Evolutionary conservation across 140 eudicot genomes (phyloP).

Genomic region (Anethum foeniculum): DNA sequence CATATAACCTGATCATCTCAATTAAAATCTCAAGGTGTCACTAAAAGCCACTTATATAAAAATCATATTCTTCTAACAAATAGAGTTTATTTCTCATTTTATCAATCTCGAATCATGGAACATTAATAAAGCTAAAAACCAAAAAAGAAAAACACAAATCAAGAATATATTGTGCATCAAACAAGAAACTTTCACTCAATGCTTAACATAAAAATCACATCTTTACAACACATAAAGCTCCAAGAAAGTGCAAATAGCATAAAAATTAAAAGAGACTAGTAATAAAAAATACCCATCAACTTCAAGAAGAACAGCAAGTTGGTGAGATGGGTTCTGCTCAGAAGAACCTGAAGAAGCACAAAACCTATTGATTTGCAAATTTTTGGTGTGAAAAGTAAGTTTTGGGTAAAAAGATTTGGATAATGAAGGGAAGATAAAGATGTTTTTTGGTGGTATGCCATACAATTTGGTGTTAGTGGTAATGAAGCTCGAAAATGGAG

Average conservation of each 20-base stretch:
- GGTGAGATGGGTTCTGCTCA: slow-evolving; percentile 22
- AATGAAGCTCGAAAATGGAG: not conserved
- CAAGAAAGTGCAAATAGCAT: not conserved
- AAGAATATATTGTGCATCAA: not conserved
- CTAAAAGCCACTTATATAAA: not conserved
- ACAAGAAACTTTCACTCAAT: not conserved
- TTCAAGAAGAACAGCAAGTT: slow-evolving; percentile 76
- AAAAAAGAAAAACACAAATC: not conserved
- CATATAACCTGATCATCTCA: not conserved
- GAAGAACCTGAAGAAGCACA: slow-evolving; percentile 26
- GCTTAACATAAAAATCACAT: not conserved
- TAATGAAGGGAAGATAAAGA: not conserved
- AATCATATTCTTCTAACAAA: not conserved
- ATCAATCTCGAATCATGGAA: not conserved
- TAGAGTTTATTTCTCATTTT: not conserved
- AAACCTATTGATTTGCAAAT: slow-evolving; percentile 28
- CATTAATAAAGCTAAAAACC: not conserved
- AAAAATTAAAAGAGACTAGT: not conserved
- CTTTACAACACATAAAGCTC: not conserved
- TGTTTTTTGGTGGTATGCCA: slow-evolving; percentile 1
- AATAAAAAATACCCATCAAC: slow-evolving; percentile 62
- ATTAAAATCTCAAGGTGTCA: not conserved
- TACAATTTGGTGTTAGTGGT: not conserved
- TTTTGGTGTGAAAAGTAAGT: slow-evolving; percentile 18
- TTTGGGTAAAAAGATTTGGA: slow-evolving; percentile 1